Evolutionary conservation across 768 basidiomycete genomes (phyloP).

Genomic region (Piloderma croceum): DNA sequence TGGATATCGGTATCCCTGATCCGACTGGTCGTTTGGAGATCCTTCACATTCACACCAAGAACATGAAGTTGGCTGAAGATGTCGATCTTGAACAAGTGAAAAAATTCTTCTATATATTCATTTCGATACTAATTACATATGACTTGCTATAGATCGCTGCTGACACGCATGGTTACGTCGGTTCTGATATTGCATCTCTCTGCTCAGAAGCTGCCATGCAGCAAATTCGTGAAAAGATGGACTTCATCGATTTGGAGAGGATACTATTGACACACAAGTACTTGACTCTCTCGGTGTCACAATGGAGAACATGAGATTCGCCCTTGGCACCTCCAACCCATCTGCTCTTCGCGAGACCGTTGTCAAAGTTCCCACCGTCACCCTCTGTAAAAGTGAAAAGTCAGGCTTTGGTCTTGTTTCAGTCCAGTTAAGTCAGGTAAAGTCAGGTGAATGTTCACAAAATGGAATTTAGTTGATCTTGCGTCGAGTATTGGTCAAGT

Average conservation of each 20-base stretch:
- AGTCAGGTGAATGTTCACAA: no score
- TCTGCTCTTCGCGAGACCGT: constrained; percentile 99
- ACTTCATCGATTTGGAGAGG: constrained; percentile 93
- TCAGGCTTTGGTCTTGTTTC: no score
- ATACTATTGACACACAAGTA: constrained; percentile 98
- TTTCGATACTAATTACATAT: no score
- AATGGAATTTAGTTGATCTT: no score
- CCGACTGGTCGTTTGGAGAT: constrained; percentile 99
- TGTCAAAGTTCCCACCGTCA: constrained; percentile 96
- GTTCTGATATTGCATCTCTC: constrained; percentile 93
- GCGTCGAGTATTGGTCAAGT: no score
- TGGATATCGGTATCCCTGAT: constrained; percentile 99
- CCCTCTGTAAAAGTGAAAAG: no score
- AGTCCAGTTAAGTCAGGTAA: no score
- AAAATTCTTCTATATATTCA: constrained; percentile 3
- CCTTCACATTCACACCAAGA: constrained; percentile 98
- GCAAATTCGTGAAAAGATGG: constrained; percentile 99
- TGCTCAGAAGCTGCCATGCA: constrained; percentile 99
- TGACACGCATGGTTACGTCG: constrained; percentile 99
- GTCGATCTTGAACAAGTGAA: constrained; percentile 92
- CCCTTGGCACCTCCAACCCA: constrained; percentile 94
- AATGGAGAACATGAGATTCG: constrained; percentile 99
- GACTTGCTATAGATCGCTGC: constrained; percentile 96
- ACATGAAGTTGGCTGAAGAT: constrained; percentile 97
- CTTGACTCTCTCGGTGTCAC: constrained; percentile 98